Base-by-base conservation (phyloP, 2,329 filamentous ascomycete species). In the Chrysoporthe puriensis region DNA sequence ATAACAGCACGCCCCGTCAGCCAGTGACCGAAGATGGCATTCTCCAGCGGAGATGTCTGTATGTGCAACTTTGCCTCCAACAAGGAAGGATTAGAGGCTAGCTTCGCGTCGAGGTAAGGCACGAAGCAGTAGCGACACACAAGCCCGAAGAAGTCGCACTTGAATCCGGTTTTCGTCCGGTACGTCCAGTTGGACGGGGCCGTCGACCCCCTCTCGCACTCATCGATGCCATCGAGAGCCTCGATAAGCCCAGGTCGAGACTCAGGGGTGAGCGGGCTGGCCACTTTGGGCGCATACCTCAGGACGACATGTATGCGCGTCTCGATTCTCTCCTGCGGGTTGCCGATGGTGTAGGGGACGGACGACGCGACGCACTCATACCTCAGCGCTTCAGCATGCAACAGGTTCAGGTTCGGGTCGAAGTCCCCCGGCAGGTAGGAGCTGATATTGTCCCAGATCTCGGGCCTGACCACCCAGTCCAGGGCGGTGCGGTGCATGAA, bases 1-100 rank as follows among this genome's bases (percentile, higher is more conserved):
- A 0, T 0, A 3, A 3, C 8, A 9, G 46, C 3, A 7, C 3
- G 2, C 2, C 1, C 4, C 18, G 18, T 21, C 7, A 50, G 0
- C 2, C 1, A 8, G n/a, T 50, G n/a, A 11, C 46, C 46, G 8
- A 18, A 26, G 46, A 50, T 50, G n/a, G 8, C 46, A 50, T 21
- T 0, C n/a, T 21, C 46, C 13, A 50, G n/a, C 46, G 18, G 46
- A 48, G 18, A 21, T 2, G 26, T 1, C 6, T 11, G 4, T 2
- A 16, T 2, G 4, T 2, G 2, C 2, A 7, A 21, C 46, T 21
- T 8, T 8, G 5, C 46, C 18, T 21, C 7, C 46, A 50, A 9
- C n/a, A 50, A 21, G n/a, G 46, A 50, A 9, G 46, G 46, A 21
- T 50, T 4, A 9, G n/a, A 21, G 46, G 46, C 8, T 11, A 50